A percentile compares a stretch with the other conserved stretches of the same genome.
These are phyloP conservation scores for Dendrobium chrysotoxum DNA, from an alignment of 106 monocot species.

Conservation along the genomic window DNA sequence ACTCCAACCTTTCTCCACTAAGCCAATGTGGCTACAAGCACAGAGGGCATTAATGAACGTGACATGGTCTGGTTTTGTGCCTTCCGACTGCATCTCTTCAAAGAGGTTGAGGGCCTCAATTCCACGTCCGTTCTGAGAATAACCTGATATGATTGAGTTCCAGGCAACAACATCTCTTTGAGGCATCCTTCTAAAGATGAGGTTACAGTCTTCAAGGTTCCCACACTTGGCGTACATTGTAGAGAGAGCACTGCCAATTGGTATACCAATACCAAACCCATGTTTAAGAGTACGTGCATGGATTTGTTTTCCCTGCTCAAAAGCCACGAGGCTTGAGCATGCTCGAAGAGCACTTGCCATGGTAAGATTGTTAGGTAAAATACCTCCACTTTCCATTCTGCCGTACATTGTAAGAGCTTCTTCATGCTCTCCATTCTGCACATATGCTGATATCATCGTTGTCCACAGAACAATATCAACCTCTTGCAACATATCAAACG, in stretches of 20 bases:
- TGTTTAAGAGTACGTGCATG: constrained; percentile 45
- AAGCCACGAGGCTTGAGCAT: constrained; percentile 43
- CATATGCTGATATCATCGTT: constrained; percentile 59
- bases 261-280: constrained; percentile 42
- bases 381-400: constrained; percentile 31
- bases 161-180: constrained; percentile 52
- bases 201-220: constrained; percentile 32
- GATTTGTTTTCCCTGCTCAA: constrained; percentile 55
- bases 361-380: constrained; percentile 54
- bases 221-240: constrained; percentile 73
- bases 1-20: constrained; percentile 60
- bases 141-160: constrained; percentile 73
- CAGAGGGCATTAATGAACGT: constrained; percentile 57
- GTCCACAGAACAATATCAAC: constrained; percentile 62
- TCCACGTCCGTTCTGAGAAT: constrained; percentile 56
- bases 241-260: constrained; percentile 53
- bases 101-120: constrained; percentile 44
- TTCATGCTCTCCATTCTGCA: constrained; percentile 56
- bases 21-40: constrained; percentile 68
- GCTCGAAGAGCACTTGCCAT: constrained; percentile 48
- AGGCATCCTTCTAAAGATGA: constrained; percentile 49
- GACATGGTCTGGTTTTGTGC: constrained; percentile 37
- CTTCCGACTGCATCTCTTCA: constrained; percentile 44
- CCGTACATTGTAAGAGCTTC: constrained; percentile 47
- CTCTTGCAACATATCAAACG: constrained; percentile 38